Evolutionary conservation across 495 filamentous ascomycete species (phyloP).

Genomic region (Copromyces sp.): DNA sequence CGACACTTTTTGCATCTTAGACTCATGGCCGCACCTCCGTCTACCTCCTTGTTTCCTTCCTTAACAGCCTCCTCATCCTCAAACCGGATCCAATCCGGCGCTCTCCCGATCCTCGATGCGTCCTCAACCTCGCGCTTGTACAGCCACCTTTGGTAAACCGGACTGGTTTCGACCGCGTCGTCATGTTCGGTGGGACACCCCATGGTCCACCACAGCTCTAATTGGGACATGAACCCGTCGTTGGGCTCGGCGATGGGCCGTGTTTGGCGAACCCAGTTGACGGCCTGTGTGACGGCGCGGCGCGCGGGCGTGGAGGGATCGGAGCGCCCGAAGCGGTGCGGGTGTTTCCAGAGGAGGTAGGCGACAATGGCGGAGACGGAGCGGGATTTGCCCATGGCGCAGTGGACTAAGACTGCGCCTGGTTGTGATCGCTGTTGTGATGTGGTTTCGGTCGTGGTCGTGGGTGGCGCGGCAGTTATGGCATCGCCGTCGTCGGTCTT

Average conservation of each 20-base stretch:
- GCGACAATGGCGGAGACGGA: conserved; percentile 77
- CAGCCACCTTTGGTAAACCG: conserved; percentile 79
- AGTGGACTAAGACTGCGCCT: conserved; percentile 43
- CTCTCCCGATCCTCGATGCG: conserved; percentile 51
- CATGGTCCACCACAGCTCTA: conserved; percentile 81
- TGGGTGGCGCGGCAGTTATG: not conserved
- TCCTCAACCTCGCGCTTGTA: conserved; percentile 69
- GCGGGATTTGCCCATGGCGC: conserved; percentile 93
- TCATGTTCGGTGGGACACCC: conserved; percentile 52
- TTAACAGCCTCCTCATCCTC: conserved; percentile 56
- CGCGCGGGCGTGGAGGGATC: conserved; percentile 13
- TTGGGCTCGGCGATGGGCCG: conserved; percentile 79
- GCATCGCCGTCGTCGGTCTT: not conserved
- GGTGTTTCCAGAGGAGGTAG: conserved; percentile 64
- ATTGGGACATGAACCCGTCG: conserved; percentile 75
- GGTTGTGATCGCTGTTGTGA: not conserved
- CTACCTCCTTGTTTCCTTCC: conserved; percentile 2
- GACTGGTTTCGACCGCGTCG: conserved; percentile 46
- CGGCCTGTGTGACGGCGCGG: conserved; percentile 26
- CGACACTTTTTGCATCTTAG: conserved; percentile 59
- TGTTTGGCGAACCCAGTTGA: conserved; percentile 47
- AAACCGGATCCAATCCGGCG: conserved; percentile 66
- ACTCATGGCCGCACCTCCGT: conserved; percentile 23
- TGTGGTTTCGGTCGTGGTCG: not conserved
- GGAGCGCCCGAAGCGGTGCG: conserved; percentile 30